Evolutionary conservation across 2,329 filamentous ascomycete genomes (phyloP).

Genomic region (Fusarium pseudocircinatum): DNA sequence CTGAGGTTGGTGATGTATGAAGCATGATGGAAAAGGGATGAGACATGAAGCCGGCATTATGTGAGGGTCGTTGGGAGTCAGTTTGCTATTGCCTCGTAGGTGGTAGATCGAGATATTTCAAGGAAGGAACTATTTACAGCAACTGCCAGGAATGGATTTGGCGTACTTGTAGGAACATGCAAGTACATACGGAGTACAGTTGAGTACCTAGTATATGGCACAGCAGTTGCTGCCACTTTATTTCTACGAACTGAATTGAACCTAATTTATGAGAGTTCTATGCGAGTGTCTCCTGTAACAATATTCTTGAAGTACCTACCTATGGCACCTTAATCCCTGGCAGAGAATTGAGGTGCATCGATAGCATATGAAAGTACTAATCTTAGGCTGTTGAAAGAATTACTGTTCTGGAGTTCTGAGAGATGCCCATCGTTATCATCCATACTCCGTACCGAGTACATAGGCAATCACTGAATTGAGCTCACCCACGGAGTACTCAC

Average conservation of each 20-base stretch:
- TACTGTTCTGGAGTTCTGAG: not conserved
- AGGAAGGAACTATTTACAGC: not conserved
- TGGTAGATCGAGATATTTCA: not conserved
- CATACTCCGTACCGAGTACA: not conserved
- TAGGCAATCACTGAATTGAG: not conserved
- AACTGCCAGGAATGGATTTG: not conserved
- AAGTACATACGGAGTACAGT: not conserved
- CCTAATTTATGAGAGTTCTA: not conserved
- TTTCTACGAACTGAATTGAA: not conserved
- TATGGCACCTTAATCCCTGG: not conserved
- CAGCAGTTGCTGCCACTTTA: not conserved
- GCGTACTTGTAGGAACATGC: not conserved
- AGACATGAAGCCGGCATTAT: constrained; percentile 3
- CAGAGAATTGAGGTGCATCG: not conserved
- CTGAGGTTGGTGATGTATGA: not conserved
- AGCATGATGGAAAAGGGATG: constrained; percentile 11
- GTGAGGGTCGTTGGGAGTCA: not conserved
- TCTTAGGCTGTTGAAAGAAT: not conserved
- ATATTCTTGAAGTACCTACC: not conserved
- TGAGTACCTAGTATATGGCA: not conserved
- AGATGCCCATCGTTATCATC: not conserved
- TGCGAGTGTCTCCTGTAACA: not conserved
- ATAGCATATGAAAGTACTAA: not conserved
- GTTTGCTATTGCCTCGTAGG: not conserved
- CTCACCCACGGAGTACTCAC: not conserved